Evolutionary conservation across 2,329 filamentous ascomycete species (phyloP), one percentile per base, ranked within the genome.

Genomic region (Paramyrothecium roridum): DNA sequence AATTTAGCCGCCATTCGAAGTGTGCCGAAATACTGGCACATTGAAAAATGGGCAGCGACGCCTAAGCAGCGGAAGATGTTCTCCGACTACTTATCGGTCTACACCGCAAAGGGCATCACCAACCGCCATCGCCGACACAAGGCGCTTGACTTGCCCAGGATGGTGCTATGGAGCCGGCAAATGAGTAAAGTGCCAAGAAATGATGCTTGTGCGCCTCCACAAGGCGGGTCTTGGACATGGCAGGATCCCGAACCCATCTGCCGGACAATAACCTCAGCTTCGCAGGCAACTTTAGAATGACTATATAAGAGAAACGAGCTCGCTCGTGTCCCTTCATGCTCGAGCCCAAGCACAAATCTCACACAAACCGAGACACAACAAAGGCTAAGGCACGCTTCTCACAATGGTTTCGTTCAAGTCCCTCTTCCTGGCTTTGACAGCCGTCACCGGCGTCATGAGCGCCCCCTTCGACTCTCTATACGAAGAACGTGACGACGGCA

Each of bases 381-480:
- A 43, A 17, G 16, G 12, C 13, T 13, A 16, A 6, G 6, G 16
- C 37, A 43, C 7, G n/a, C 17, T 21, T 17, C 37, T 43, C 65
- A 73, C 51, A 46, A 77, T 77, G 75, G 71, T 77, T 55, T 64
- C 68, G 45, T 68, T 77, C 67, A 68, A 69, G 16, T 68, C 72
- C 34, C 56, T 78, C 56, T 57, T 78, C 52, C 56, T 73, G 46
- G 70, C 73, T 48, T 63, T 67, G 52, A 59, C 69, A 26, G 66
- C 71, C 47, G 65, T 68, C 49, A 61, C 65, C 37, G 61, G 68
- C 49, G 70, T 52, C 65, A 26, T 57, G 74, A 50, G 69, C 70
- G 47, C 67, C 70, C 48, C 75, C 73, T 59, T 57, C 23, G 57
- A 59, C 57, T 55, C 48, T 43, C 47, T 57, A 47, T 22, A 58